Percentiles rank a stretch among this genome's conserved stretches.
phyloP scores from a whole-genome alignment of 2,329 filamentous ascomycete species.

The Aspergillus sp. region DNA sequence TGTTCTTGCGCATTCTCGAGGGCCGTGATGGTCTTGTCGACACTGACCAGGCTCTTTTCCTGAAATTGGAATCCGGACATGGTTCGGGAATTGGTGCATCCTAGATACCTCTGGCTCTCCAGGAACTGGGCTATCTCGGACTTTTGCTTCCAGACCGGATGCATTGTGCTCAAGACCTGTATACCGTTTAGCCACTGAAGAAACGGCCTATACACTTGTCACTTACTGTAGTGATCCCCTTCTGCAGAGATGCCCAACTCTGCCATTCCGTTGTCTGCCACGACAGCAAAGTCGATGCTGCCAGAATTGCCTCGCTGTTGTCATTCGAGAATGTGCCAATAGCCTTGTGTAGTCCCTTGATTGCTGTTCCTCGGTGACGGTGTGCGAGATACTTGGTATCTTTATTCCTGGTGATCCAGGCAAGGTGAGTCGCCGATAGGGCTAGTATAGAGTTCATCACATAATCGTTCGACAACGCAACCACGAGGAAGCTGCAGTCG shows the following conservation, averaged over 20 bases:
- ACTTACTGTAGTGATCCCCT: constrained; percentile 74
- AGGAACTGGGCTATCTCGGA: constrained; percentile 53
- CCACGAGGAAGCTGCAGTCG: constrained; percentile 62
- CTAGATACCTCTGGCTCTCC: constrained; percentile 34
- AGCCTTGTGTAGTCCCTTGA: constrained; percentile 81
- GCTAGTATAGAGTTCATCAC: constrained; percentile 92
- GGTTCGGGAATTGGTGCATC: constrained; percentile 27
- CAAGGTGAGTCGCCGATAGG: constrained; percentile 90
- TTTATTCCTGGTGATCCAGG: constrained; percentile 78
- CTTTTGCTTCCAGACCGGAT: constrained; percentile 74
- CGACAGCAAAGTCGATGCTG: constrained; percentile 82
- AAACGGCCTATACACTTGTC: constrained; percentile 1
- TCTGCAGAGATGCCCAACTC: constrained; percentile 87
- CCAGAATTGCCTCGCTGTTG: constrained; percentile 85
- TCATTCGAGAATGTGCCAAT: constrained; percentile 76
- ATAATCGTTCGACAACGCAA: constrained; percentile 74
- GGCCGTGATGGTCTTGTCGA: constrained; percentile 60
- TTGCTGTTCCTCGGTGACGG: constrained; percentile 76
- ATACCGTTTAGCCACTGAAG: background rate
- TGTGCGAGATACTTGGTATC: constrained; percentile 83
- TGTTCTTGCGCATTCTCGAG: constrained; percentile 53
- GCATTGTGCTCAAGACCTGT: constrained; percentile 85
- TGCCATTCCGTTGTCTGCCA: constrained; percentile 97
- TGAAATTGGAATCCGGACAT: constrained; percentile 28
- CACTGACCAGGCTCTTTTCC: constrained; percentile 63